These are phyloP conservation scores for Aspergillus costaricaensis DNA, from an alignment of 2,329 filamentous ascomycete species.

Conservation along the genomic window DNA sequence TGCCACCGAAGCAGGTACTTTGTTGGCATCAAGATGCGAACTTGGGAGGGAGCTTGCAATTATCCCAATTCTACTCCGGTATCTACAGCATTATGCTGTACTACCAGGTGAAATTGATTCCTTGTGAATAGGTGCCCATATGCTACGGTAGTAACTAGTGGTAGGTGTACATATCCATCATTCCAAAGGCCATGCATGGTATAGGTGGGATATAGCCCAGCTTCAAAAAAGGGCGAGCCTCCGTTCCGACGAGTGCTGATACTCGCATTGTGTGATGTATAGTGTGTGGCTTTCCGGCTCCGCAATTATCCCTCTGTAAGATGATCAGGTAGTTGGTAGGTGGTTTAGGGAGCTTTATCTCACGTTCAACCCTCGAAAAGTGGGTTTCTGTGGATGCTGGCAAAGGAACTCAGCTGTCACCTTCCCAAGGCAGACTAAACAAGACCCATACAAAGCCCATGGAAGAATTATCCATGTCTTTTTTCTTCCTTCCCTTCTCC, in stretches of 20 bases:
- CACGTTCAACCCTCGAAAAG: neutral
- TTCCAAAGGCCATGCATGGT: too few relatives aligned
- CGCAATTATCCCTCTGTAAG: too few relatives aligned
- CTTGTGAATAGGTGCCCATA: too few relatives aligned
- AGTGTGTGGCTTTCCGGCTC: neutral
- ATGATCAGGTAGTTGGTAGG: neutral
- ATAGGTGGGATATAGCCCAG: neutral
- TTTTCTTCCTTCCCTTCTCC: neutral
- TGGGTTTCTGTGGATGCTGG: neutral
- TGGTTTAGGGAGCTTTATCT: neutral
- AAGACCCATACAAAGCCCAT: neutral
- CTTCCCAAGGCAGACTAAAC: slow-evolving; percentile 7
- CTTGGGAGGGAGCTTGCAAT: neutral
- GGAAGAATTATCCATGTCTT: neutral
- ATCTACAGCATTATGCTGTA: neutral
- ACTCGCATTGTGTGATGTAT: neutral
- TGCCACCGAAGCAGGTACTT: neutral
- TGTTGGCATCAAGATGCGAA: neutral
- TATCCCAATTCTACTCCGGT: neutral
- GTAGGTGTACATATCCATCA: too few relatives aligned
- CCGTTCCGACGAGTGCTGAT: neutral
- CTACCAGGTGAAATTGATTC: too few relatives aligned
- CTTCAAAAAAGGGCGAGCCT: neutral
- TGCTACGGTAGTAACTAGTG: too few relatives aligned
- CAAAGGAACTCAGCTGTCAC: slow-evolving; percentile 20